phyloP scores from a whole-genome alignment of 106 monocot genomes.

The Dioscorea dumetorum region DNA sequence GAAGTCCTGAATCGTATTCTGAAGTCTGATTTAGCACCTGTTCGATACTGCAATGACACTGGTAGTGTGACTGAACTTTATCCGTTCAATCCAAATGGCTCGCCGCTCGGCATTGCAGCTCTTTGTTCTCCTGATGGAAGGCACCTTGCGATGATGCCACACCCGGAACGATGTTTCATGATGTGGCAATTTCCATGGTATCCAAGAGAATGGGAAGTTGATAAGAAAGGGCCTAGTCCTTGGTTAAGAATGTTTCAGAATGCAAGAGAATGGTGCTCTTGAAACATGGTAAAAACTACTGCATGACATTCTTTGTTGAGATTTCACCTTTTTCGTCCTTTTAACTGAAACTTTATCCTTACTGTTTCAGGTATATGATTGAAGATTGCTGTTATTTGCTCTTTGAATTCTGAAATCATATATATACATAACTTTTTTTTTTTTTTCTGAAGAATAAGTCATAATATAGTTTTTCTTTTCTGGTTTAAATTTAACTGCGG shows the following conservation, averaged over 20 bases:
- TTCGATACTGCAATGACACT: constrained; percentile 82
- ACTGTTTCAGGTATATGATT: no score
- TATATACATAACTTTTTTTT: no score
- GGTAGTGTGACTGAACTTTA: constrained; percentile 60
- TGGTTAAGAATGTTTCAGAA: constrained; percentile 96
- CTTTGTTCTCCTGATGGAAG: constrained; percentile 91
- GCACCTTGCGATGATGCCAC: constrained; percentile 98
- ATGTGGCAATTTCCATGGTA: constrained; percentile 99
- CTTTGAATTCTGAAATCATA: no score
- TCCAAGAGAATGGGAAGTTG: constrained; percentile 74
- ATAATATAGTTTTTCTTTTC: no score
- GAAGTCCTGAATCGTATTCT: constrained; percentile 36
- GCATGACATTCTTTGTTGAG: no score
- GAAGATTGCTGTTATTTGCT: no score
- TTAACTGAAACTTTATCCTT: no score
- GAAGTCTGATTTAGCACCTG: constrained; percentile 46
- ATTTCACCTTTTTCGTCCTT: no score
- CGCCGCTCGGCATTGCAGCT: constrained; percentile 78
- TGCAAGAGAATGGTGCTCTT: constrained; percentile 87
- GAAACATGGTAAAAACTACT: not conserved
- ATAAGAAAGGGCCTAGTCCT: constrained; percentile 74
- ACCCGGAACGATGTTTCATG: constrained; percentile 95
- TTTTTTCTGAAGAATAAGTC: no score
- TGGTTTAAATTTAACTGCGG: no score
- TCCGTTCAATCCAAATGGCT: constrained; percentile 96